Evolutionary conservation across 73 alveolate species (phyloP).

Genomic region (Paramecium bursaria): DNA sequence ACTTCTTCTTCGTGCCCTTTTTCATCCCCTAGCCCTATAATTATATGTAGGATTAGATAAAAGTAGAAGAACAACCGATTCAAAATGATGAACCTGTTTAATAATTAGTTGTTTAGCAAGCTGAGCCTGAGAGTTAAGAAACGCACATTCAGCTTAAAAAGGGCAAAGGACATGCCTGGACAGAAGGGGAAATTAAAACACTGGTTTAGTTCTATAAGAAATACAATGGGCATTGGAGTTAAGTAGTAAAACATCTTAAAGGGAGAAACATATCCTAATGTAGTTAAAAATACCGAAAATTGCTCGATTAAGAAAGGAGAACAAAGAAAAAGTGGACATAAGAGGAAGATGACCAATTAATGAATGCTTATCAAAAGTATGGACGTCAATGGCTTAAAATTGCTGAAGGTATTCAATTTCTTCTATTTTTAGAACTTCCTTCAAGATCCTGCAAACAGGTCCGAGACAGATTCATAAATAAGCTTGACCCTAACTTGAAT

Average conservation of each 20-base stretch:
- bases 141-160: too few relatives aligned
- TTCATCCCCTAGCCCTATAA: too few relatives aligned
- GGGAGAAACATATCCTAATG: constrained; percentile 51
- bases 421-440: background rate
- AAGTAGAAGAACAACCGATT: too few relatives aligned
- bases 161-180: constrained; percentile 50
- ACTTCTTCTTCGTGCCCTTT: too few relatives aligned
- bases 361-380: background rate
- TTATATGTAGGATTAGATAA: too few relatives aligned
- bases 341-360: constrained; percentile 15
- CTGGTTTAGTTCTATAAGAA: too few relatives aligned
- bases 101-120: too few relatives aligned
- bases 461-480: constrained; percentile 97
- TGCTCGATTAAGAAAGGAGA: constrained; percentile 4
- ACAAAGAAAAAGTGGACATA: constrained; percentile 33
- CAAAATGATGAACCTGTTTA: too few relatives aligned
- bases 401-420: background rate
- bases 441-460: constrained; percentile 93
- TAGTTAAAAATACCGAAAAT: constrained; percentile 37
- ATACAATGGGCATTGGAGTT: too few relatives aligned
- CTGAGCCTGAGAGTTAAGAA: too few relatives aligned
- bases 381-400: constrained; percentile 53
- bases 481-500: constrained; percentile 92
- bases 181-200: constrained; percentile 30
- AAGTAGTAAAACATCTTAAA: too few relatives aligned